Base-by-base conservation (phyloP, 2,329 filamentous ascomycete species). In the Verticillium longisporum region DNA sequence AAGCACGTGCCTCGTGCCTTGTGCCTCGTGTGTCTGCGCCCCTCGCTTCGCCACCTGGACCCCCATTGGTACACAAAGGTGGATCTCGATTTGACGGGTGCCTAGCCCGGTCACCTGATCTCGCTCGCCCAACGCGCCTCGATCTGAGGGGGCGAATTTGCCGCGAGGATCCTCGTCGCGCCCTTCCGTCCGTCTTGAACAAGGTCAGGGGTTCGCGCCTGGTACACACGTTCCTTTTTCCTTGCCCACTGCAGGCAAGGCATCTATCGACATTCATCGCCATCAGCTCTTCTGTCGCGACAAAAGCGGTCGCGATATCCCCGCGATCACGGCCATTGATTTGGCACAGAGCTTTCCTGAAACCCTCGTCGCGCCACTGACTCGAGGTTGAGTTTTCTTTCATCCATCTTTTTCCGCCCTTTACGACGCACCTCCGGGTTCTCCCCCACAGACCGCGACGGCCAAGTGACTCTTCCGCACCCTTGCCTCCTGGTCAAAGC, bases 41-140 rank as follows among this genome's bases (percentile, higher is more conserved):
- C 11, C 56, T 55, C 45, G 54, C 32, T 21, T 55, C 26, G 9
- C 36, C 36, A 10, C 36, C 4, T 14, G 26, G 26, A 26, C 13
- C 36, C 4, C 36, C 36, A 9, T 37, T 37, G 9, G 36, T 14
- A 37, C 3, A 26, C 26, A 14, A 14, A 15, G n/a, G 41, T 13
- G 41, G 41, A 50, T 50, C 41, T 50, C 41, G 41, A 50, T 50
- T 36, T 26, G 31, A 38, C 55, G 56, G 59, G 32, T 60, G 59
- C 55, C 59, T 60, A 57, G 41, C 41, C n/a, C n/a, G 41, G 34
- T 57, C 59, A 57, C 36, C 32, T 60, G 59, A 60, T 38, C 45
- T 60, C 59, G 59, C 59, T 37, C 59, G n/a, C 38, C 14, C 37
- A 53, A 32, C 59, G 59, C 59, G 59, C 55, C 18, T 53, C 26